phyloP scores from a whole-genome alignment of 495 filamentous ascomycete genomes.

The Bryoglossum gracile region DNA sequence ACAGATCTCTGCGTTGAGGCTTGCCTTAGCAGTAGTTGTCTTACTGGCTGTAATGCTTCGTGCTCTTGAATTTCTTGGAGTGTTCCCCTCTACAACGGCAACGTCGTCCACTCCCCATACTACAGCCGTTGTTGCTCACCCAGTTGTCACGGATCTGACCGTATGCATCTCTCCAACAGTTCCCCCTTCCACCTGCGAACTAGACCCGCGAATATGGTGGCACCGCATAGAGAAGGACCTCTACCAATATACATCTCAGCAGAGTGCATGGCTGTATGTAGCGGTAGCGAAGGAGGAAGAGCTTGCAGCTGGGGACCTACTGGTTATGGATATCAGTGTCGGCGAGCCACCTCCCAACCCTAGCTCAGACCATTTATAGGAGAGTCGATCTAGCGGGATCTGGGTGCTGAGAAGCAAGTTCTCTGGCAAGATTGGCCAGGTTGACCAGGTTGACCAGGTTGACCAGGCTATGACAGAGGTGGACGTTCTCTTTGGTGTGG shows the following conservation, averaged over 20 bases:
- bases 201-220: constrained; percentile 79
- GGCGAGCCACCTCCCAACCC: constrained; percentile 58
- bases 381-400: constrained; percentile 67
- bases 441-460: no score
- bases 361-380: constrained; percentile 52
- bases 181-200: constrained; percentile 47
- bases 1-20: constrained; percentile 14
- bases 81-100: constrained; percentile 16
- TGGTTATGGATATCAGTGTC: constrained; percentile 78
- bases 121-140: constrained; percentile 21
- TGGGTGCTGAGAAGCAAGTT: constrained; percentile 72
- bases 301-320: constrained; percentile 59
- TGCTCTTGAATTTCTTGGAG: constrained; percentile 2
- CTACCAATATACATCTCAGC: constrained; percentile 65
- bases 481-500: constrained; percentile 87
- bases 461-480: constrained; percentile 73
- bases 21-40: constrained; percentile 16
- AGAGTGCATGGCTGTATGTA: constrained; percentile 73
- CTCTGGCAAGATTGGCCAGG: constrained; percentile 70
- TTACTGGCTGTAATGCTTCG: constrained; percentile 13
- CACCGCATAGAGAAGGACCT: constrained; percentile 87
- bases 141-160: constrained; percentile 27
- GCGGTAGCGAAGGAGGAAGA: constrained; percentile 84
- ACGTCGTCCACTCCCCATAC: constrained; percentile 22
- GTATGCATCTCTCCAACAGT: constrained; percentile 22